These are phyloP conservation scores for Nemania serpens DNA, from an alignment of 2,329 filamentous ascomycete genomes.

Conservation along the genomic window DNA sequence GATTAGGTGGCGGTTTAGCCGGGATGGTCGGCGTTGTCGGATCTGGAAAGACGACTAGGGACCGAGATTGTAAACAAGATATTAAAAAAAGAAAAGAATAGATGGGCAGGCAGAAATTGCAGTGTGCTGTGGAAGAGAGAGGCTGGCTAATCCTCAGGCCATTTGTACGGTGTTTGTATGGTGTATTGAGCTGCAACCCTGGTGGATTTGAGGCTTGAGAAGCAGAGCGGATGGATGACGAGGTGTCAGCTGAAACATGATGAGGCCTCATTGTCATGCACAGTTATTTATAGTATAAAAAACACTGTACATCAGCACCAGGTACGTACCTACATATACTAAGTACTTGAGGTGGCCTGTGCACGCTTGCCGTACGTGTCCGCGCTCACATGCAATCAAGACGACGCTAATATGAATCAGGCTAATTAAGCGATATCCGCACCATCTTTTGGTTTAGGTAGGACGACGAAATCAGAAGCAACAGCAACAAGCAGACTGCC, in stretches of 20 bases:
- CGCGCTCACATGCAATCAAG: conserved; percentile 19
- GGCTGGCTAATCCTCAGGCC: conserved; percentile 20
- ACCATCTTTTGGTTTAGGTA: conserved; percentile 30
- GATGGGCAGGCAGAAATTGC: conserved; percentile 14
- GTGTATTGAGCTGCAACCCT: too few species aligned
- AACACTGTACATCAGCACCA: not conserved
- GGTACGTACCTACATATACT: not conserved
- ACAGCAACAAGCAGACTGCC: conserved; percentile 25
- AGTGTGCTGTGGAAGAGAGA: conserved; percentile 1
- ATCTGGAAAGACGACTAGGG: conserved; percentile 7
- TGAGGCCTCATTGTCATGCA: not conserved
- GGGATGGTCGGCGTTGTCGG: conserved; percentile 3
- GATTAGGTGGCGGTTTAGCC: not conserved
- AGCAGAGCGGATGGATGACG: not conserved
- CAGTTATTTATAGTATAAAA: too few species aligned
- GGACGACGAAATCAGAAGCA: conserved; percentile 35
- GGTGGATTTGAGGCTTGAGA: not conserved
- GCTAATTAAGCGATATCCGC: conserved; percentile 42
- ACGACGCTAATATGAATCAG: conserved; percentile 33
- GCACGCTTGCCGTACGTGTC: conserved; percentile 6
- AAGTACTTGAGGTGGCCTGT: conserved; percentile 1
- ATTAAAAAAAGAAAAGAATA: not conserved
- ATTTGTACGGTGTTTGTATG: conserved; percentile 3
- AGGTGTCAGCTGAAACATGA: conserved; percentile 4
- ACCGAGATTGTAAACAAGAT: not conserved